phyloP scores from a whole-genome alignment of 2,329 filamentous ascomycete species.

The Aspergillus sp. region DNA sequence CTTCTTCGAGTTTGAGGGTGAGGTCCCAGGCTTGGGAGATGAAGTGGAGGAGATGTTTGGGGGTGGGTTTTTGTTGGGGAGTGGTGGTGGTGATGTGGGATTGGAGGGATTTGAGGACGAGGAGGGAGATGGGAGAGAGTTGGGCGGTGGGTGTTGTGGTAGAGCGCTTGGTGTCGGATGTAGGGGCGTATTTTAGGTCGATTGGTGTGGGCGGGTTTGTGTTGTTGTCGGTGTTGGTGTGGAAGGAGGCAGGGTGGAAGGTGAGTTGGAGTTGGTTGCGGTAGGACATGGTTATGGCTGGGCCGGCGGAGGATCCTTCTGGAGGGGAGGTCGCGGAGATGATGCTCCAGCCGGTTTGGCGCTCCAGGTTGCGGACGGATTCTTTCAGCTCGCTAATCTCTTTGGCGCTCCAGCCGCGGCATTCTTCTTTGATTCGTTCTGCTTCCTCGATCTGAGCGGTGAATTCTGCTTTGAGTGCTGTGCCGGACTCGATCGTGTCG shows the following conservation, averaged over 20 bases:
- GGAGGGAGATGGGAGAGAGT: conserved; percentile 40
- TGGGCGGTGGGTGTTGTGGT: conserved; percentile 7
- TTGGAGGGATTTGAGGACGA: conserved; percentile 47
- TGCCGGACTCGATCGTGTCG: conserved; percentile 61
- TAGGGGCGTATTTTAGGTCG: conserved; percentile 37
- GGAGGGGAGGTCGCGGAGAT: conserved; percentile 35
- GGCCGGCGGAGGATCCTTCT: conserved; percentile 28
- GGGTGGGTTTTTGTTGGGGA: conserved; percentile 22
- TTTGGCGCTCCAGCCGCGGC: conserved; percentile 79
- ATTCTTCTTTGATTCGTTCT: conserved; percentile 82
- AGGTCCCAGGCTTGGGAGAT: conserved; percentile 48
- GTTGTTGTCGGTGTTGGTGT: conserved; percentile 16
- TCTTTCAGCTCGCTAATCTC: conserved; percentile 77
- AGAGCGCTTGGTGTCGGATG: conserved; percentile 17
- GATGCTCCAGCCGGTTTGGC: conserved; percentile 49
- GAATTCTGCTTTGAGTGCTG: conserved; percentile 68
- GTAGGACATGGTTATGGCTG: conserved; percentile 45
- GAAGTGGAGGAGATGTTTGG: conserved; percentile 44
- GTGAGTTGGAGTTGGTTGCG: conserved; percentile 44
- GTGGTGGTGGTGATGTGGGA: conserved; percentile 39
- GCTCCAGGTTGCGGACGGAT: conserved; percentile 44
- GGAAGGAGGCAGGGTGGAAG: conserved; percentile 45
- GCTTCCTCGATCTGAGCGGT: conserved; percentile 76
- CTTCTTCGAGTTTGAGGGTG: conserved; percentile 42
- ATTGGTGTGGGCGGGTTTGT: conserved; percentile 29